Evolutionary conservation across 306 rosid species (phyloP).

Genomic region (Elaeagnus macrophylla): DNA sequence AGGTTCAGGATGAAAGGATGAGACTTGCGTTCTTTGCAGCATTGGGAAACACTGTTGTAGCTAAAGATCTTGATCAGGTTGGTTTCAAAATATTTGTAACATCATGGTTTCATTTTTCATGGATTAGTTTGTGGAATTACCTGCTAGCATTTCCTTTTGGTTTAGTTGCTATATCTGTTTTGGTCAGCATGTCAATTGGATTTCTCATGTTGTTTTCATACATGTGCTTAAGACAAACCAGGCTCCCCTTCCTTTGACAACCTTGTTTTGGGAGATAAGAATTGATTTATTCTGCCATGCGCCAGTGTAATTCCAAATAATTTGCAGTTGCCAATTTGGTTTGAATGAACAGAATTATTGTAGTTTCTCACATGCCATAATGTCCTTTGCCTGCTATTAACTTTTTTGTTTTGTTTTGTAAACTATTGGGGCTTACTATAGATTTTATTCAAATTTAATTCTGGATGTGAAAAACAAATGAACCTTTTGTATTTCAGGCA

Average conservation of each 20-base stretch:
- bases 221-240: not conserved
- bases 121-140: too few relatives aligned
- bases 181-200: not conserved
- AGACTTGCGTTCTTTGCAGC: constrained; percentile 84
- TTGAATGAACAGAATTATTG: not conserved
- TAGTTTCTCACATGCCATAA: not conserved
- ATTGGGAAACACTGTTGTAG: constrained; percentile 70
- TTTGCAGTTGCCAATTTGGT: not conserved
- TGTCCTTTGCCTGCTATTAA: not conserved
- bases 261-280: not conserved
- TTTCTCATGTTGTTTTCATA: not conserved
- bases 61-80: constrained; percentile 91
- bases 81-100: constrained; percentile 9
- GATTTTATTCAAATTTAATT: not conserved
- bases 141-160: not conserved
- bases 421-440: not conserved
- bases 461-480: constrained; percentile 5
- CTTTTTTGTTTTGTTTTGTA: too few relatives aligned
- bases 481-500: constrained; percentile 47
- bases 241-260: not conserved
- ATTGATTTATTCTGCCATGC: not conserved
- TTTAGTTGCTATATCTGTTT: not conserved
- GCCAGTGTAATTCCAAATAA: not conserved
- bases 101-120: not conserved
- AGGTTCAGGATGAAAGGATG: constrained; percentile 75